Evolutionary conservation across 495 filamentous ascomycete species (phyloP).

Genomic region (Penicillium macrosclerotiorum): DNA sequence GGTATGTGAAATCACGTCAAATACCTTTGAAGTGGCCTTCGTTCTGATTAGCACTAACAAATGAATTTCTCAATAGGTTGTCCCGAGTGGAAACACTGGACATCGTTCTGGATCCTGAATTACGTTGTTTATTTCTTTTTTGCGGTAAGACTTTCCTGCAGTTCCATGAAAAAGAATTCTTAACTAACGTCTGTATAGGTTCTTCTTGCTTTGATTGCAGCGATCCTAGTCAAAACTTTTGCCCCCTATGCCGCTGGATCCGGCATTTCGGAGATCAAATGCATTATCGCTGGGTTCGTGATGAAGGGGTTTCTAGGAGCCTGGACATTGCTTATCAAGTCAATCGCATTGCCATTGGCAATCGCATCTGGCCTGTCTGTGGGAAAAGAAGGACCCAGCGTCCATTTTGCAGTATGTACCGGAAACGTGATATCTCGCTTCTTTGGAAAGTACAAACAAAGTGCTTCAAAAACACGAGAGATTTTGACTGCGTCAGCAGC

Average conservation of each 20-base stretch:
- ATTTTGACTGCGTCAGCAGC: slow-evolving; percentile 93
- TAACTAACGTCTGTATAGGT: slow-evolving; percentile 48
- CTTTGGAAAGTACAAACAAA: slow-evolving; percentile 89
- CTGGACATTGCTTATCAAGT: slow-evolving; percentile 93
- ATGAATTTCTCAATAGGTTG: slow-evolving; percentile 55
- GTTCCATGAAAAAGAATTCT: not conserved
- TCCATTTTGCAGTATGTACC: slow-evolving; percentile 96
- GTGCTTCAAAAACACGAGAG: slow-evolving; percentile 92
- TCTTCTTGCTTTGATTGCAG: slow-evolving; percentile 78
- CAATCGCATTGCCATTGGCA: slow-evolving; percentile 82
- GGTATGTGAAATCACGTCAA: slow-evolving; percentile 45
- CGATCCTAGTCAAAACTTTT: slow-evolving; percentile 84
- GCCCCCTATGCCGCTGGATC: slow-evolving; percentile 96
- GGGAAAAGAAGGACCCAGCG: slow-evolving; percentile 96
- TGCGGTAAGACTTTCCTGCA: slow-evolving; percentile 55
- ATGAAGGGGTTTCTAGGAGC: slow-evolving; percentile 98
- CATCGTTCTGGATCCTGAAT: slow-evolving; percentile 70
- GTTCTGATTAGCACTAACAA: not conserved
- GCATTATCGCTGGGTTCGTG: slow-evolving; percentile 98
- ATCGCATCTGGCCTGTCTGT: slow-evolving; percentile 95
- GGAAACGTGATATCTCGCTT: slow-evolving; percentile 94
- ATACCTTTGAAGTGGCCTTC: too few relatives aligned
- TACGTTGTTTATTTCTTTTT: slow-evolving; percentile 88
- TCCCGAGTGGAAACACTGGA: slow-evolving; percentile 89
- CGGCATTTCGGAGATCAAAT: slow-evolving; percentile 98